Evolutionary conservation across 192 early-diverging fungal species (phyloP), one percentile per base, ranked within the genome.

Genomic region (Umbelopsis sp.): DNA sequence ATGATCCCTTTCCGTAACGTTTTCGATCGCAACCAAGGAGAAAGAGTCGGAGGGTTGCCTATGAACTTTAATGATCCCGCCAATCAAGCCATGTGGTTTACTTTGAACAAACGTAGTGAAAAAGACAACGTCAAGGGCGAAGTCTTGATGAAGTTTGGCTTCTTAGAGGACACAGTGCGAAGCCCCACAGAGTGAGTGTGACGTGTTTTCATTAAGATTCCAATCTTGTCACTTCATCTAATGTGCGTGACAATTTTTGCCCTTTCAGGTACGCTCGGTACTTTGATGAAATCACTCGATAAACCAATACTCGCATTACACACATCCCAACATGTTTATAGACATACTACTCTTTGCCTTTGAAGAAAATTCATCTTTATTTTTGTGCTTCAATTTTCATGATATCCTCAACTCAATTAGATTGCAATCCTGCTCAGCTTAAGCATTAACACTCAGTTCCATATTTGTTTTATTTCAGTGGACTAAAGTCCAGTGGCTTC

Each of bases 401-500:
- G 48, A 16, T 16, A 16, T 33, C 30, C 1, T n/a, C 16, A 30
- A 22, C 11, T 23, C 30, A 30, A 61, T 18, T 33, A 61, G 55
- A 61, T 30, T 15, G 27, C 16, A 11, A 61, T 0, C 30, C 30
- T 61, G 11, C 55, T 25, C 11, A 11, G 37, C 6, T 41, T 10
- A 41, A 41, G 18, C 27, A 25, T 25, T 61, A 33, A 16, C 25
- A 30, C 48, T 3, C 48, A 49, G 6, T 61, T 35, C 33, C 55
- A 16, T 22, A 37, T 35, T 11, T 41, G 37, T 37, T 46, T 72
- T 84, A 93, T 78, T 89, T 87, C 27, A 94, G 83, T 20, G 92
- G 91, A 75, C 91, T 93, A 70, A 91, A 94, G 7, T 82, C 66
- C 71, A 93, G 80, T 41, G 94, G 93, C 11, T 85, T 76, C 74